phyloP scores from a whole-genome alignment of 2,329 filamentous ascomycete genomes.

The Dothistroma septosporum region DNA sequence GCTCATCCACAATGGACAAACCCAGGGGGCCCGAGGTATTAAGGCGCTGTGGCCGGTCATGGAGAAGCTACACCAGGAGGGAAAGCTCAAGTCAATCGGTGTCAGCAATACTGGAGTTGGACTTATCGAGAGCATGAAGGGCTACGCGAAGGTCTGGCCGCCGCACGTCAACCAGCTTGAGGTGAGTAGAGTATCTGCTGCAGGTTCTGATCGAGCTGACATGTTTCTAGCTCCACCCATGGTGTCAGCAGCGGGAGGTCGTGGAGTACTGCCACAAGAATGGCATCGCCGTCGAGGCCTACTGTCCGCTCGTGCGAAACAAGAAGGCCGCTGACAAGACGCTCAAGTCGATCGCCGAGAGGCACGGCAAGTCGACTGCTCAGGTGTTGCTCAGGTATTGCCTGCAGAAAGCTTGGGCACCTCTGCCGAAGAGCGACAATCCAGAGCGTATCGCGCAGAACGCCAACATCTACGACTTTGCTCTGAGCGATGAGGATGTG shows the following conservation, averaged over 20 bases:
- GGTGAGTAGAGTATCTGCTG: conserved; percentile 44
- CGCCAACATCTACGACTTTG: conserved; percentile 58
- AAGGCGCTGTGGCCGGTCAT: conserved; percentile 64
- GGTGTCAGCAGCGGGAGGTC: conserved; percentile 61
- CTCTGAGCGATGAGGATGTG: conserved; percentile 57
- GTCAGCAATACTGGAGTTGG: conserved; percentile 68
- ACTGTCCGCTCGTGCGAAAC: conserved; percentile 65
- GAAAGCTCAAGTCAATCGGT: conserved; percentile 61
- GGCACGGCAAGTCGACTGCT: conserved; percentile 68
- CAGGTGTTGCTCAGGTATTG: conserved; percentile 79
- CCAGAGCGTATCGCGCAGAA: conserved; percentile 65
- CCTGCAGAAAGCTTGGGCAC: conserved; percentile 68
- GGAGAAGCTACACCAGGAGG: conserved; percentile 58
- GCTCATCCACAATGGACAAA: conserved; percentile 62
- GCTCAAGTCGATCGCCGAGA: conserved; percentile 61
- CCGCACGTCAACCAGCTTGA: conserved; percentile 72
- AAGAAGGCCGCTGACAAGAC: conserved; percentile 66
- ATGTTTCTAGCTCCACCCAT: conserved; percentile 61
- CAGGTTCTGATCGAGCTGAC: conserved; percentile 7
- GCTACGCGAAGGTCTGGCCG: conserved; percentile 62
- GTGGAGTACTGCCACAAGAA: conserved; percentile 56
- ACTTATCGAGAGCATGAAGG: conserved; percentile 65
- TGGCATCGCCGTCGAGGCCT: conserved; percentile 59
- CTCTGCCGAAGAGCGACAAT: conserved; percentile 70
- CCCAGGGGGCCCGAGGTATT: conserved; percentile 49